These are phyloP conservation scores for Xerocomellus chrysenteron DNA, from an alignment of 768 basidiomycete genomes.

Conservation along the genomic window DNA sequence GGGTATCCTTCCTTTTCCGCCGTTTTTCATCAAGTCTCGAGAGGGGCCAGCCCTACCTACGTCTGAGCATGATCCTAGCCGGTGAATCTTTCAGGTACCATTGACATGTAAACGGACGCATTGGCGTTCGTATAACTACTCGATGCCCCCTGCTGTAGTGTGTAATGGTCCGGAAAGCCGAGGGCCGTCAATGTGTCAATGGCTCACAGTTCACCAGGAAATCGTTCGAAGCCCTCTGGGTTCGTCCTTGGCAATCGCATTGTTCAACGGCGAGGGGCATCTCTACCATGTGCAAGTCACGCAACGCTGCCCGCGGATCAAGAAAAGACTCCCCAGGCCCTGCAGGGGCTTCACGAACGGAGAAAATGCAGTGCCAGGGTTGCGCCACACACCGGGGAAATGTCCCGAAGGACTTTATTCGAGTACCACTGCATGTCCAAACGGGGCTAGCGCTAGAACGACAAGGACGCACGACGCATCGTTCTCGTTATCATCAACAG, in stretches of 20 bases:
- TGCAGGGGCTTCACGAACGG: background rate
- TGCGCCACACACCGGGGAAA: background rate
- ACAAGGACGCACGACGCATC: background rate
- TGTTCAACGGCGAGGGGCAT: background rate
- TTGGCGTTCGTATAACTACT: background rate
- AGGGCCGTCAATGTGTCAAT: background rate
- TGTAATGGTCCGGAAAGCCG: background rate
- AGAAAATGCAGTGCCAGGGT: background rate
- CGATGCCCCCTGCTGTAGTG: background rate
- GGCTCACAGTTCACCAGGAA: background rate
- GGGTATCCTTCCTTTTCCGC: background rate
- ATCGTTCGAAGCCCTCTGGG: background rate
- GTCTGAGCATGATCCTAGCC: background rate
- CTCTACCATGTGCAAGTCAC: background rate
- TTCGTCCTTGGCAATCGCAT: background rate
- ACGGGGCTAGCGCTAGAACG: background rate
- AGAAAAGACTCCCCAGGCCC: background rate
- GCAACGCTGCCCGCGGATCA: conserved; percentile 10
- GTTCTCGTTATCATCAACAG: background rate
- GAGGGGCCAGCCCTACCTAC: background rate
- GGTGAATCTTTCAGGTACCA: background rate
- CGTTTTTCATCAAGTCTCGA: background rate
- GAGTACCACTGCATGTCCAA: background rate
- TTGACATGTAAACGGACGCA: background rate
- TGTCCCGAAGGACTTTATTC: background rate